These are phyloP conservation scores for Aspergillus hancockii DNA, from an alignment of 495 filamentous ascomycete species.

Conservation along the genomic window DNA sequence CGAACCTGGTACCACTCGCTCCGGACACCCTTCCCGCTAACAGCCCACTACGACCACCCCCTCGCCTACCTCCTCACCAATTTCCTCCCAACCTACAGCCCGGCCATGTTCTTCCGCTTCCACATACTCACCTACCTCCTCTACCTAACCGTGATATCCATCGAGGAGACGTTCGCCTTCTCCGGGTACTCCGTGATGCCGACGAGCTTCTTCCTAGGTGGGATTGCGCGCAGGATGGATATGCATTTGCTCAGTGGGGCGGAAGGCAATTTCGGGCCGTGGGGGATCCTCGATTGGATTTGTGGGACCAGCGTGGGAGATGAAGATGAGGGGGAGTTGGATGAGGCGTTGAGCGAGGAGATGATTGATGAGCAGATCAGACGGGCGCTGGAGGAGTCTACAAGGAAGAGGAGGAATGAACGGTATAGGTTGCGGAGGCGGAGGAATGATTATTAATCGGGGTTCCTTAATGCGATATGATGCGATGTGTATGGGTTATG, in stretches of 20 bases:
- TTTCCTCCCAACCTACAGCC: slow-evolving; percentile 73
- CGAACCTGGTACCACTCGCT: slow-evolving; percentile 65
- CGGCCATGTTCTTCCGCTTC: slow-evolving; percentile 63
- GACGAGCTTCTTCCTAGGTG: slow-evolving; percentile 68
- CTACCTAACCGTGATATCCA: slow-evolving; percentile 63
- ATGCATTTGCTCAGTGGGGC: slow-evolving; percentile 61
- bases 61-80: slow-evolving; percentile 66
- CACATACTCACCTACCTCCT: slow-evolving; percentile 81
- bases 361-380: slow-evolving; percentile 13
- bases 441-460: slow-evolving; percentile 8
- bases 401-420: slow-evolving; percentile 3
- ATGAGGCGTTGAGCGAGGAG: slow-evolving; percentile 27
- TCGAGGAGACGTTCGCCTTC: slow-evolving; percentile 76
- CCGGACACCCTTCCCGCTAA: slow-evolving; percentile 62
- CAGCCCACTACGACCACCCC: slow-evolving; percentile 80
- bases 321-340: slow-evolving; percentile 47
- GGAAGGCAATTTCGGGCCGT: slow-evolving; percentile 74
- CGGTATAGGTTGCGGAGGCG: slow-evolving; percentile 3
- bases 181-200: slow-evolving; percentile 78
- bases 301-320: slow-evolving; percentile 65
- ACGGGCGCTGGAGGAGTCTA: background rate
- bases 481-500: slow-evolving; percentile 2
- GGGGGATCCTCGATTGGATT: slow-evolving; percentile 77
- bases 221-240: slow-evolving; percentile 71
- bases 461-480: background rate